Evolutionary conservation across 1,284 basidiomycete species (phyloP).

Genomic region (Dichomitus squalens): DNA sequence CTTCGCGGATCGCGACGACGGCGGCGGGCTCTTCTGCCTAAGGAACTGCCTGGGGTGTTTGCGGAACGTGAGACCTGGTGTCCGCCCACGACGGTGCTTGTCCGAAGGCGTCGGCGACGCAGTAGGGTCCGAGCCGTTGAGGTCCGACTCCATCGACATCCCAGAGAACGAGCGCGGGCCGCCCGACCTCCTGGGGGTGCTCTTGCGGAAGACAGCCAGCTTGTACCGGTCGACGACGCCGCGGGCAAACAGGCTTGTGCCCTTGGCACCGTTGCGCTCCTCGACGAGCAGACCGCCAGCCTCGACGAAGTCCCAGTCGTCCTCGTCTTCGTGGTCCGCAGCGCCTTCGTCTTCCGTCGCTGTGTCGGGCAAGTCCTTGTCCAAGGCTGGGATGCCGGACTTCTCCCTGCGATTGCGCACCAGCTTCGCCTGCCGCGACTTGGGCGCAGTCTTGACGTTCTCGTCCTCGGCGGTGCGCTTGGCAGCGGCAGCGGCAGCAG

Average conservation of each 20-base stretch:
- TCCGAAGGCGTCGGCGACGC: constrained; percentile 53
- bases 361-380: constrained; percentile 62
- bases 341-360: constrained; percentile 55
- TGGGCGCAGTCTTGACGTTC: constrained; percentile 31
- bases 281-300: constrained; percentile 62
- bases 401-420: constrained; percentile 62
- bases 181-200: constrained; percentile 56
- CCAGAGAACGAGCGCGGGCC: constrained; percentile 53
- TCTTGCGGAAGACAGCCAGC: constrained; percentile 82
- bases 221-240: constrained; percentile 83
- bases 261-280: constrained; percentile 76
- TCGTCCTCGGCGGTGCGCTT: constrained; percentile 21
- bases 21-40: constrained; percentile 63
- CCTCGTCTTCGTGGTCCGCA: constrained; percentile 66
- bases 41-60: constrained; percentile 72
- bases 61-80: constrained; percentile 68
- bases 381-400: constrained; percentile 76
- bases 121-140: constrained; percentile 29
- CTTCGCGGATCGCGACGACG: constrained; percentile 55
- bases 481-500: constrained; percentile 18
- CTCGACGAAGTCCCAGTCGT: constrained; percentile 89
- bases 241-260: constrained; percentile 77
- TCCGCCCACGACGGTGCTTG: constrained; percentile 65
- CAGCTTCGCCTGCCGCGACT: constrained; percentile 31
- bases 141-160: constrained; percentile 56